phyloP scores from a whole-genome alignment of 805 yeast species.

The Saccharomycopsis lassenensis region DNA sequence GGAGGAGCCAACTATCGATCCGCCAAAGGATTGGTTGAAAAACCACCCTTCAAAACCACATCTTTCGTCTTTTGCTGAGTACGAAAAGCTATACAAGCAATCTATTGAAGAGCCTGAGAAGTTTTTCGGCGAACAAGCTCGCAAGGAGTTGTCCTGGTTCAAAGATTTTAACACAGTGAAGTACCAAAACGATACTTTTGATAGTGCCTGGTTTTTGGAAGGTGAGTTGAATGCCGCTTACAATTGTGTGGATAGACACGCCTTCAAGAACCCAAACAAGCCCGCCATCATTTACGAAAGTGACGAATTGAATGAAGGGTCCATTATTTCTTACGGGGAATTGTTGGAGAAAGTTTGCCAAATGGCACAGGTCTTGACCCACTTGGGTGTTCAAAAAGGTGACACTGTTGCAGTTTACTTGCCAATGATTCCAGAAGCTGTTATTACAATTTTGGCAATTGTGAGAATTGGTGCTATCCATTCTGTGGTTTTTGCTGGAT shows the following conservation, averaged over 20 bases:
- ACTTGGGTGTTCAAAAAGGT: conserved; percentile 65
- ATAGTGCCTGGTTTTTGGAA: conserved; percentile 65
- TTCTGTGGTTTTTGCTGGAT: conserved; percentile 81
- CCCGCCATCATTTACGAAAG: conserved; percentile 73
- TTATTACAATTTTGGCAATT: conserved; percentile 66
- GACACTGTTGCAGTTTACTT: conserved; percentile 79
- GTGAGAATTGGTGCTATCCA: conserved; percentile 76
- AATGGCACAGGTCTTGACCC: conserved; percentile 57
- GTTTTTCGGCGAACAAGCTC: conserved; percentile 47
- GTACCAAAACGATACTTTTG: conserved; percentile 31
- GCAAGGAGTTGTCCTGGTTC: conserved; percentile 40
- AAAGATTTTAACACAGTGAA: conserved; percentile 38
- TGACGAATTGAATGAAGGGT: conserved; percentile 60
- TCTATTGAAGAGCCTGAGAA: conserved; percentile 43
- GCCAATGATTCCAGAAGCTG: conserved; percentile 80
- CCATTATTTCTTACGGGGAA: conserved; percentile 57
- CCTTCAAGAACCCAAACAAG: conserved; percentile 57
- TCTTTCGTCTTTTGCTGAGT: conserved; percentile 38
- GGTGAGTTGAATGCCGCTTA: conserved; percentile 74
- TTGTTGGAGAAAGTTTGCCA: conserved; percentile 58
- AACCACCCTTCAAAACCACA: conserved; percentile 36
- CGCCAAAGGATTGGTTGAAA: conserved; percentile 18
- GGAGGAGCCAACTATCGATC: conserved; percentile 22
- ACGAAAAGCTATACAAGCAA: conserved; percentile 39
- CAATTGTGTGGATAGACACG: conserved; percentile 78